Evolutionary conservation across 2,329 filamentous ascomycete species (phyloP).

Genomic region (Sclerotinia subarctica): DNA sequence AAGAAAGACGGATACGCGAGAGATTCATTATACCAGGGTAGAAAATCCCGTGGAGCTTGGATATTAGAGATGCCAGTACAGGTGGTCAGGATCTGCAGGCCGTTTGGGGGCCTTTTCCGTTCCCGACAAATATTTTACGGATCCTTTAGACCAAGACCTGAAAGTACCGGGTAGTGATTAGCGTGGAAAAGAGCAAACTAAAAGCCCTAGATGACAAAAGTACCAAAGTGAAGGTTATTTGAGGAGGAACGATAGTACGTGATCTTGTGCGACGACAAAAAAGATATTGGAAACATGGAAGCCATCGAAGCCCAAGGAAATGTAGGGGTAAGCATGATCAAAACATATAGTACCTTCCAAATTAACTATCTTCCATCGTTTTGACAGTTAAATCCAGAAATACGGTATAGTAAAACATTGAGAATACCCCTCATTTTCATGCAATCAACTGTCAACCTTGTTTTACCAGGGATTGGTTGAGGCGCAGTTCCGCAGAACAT

Average conservation of each 20-base stretch:
- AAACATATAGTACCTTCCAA: not conserved
- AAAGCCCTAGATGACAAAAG: not conserved
- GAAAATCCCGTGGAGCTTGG: not conserved
- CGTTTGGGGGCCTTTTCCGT: not conserved
- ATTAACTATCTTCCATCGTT: not conserved
- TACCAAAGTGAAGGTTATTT: not conserved
- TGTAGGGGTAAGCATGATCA: not conserved
- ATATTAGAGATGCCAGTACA: not conserved
- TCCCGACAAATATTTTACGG: not conserved
- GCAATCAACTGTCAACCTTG: not conserved
- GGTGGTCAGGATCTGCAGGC: not conserved
- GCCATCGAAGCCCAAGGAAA: not conserved
- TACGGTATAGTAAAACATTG: not conserved
- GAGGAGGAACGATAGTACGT: not conserved
- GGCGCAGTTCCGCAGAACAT: constrained; percentile 9
- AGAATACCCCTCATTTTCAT: not conserved
- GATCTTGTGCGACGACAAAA: not conserved
- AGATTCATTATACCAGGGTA: not conserved
- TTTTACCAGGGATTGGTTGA: not conserved
- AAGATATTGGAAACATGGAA: not conserved
- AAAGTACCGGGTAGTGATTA: not conserved
- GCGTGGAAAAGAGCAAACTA: too few species aligned
- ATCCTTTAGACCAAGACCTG: not conserved
- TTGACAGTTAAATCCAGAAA: not conserved
- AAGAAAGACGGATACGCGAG: not conserved